Conservation (phyloP, 495 filamentous ascomycete genomes). For the Lophiotrema nucula region DNA sequence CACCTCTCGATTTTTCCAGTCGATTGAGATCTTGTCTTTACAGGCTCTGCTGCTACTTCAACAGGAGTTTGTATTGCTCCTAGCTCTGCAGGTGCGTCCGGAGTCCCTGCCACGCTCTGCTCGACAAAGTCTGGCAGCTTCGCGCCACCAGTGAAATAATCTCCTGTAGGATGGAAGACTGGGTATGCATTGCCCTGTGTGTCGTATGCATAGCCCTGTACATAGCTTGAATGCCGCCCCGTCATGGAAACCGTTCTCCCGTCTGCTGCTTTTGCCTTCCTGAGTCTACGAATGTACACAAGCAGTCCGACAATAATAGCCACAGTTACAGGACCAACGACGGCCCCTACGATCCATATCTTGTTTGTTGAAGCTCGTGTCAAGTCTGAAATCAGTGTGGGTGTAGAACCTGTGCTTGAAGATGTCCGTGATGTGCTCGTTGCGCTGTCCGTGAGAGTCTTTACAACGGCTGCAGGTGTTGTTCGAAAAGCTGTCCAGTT, state of each 20-base stretch:
- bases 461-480: conserved; percentile 7
- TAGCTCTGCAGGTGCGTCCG: neutral
- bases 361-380: conserved; percentile 5
- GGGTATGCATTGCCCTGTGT: neutral
- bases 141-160: neutral
- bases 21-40: too few relatives aligned
- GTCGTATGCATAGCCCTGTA: neutral
- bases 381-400: neutral
- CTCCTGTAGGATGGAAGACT: neutral
- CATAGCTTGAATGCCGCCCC: neutral
- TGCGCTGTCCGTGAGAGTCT: conserved; percentile 2
- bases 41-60: neutral
- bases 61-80: neutral
- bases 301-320: conserved; percentile 11
- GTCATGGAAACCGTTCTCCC: conserved; percentile 4
- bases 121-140: neutral
- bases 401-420: neutral
- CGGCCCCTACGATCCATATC: conserved; percentile 9
- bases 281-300: conserved; percentile 10
- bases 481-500: conserved; percentile 16
- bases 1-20: too few relatives aligned
- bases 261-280: neutral
- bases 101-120: neutral
- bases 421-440: neutral
- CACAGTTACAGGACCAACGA: neutral